These are phyloP conservation scores for Coemansia sp. DNA, from an alignment of 192 early-diverging fungal genomes.

Conservation along the genomic window DNA sequence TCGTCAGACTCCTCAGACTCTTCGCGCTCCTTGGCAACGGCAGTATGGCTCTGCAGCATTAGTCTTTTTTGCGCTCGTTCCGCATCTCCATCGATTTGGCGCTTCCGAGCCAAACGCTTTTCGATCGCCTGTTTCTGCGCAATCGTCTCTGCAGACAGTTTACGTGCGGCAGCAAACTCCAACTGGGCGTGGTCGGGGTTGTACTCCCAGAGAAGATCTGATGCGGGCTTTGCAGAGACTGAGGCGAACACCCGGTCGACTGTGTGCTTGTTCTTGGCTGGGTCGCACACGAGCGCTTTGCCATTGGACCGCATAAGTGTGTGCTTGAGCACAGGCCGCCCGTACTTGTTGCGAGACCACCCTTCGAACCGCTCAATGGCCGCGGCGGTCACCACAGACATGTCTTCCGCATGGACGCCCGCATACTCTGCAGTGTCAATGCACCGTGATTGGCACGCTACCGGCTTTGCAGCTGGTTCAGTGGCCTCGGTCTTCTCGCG, in stretches of 20 bases:
- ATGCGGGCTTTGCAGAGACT: slow-evolving; percentile 10
- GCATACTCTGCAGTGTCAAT: slow-evolving; percentile 13
- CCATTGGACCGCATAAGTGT: slow-evolving; percentile 59
- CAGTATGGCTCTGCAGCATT: not conserved
- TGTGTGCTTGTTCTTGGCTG: slow-evolving; percentile 65
- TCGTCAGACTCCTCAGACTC: not conserved
- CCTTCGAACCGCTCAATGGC: slow-evolving; percentile 63
- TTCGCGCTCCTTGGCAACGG: not conserved
- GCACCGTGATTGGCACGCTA: slow-evolving; percentile 27
- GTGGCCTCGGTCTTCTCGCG: slow-evolving; percentile 51
- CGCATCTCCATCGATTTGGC: not conserved
- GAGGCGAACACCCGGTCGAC: slow-evolving; percentile 56
- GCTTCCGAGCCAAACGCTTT: slow-evolving; percentile 12
- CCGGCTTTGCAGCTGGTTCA: not conserved
- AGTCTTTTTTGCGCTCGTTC: not conserved
- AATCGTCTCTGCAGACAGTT: slow-evolving; percentile 16
- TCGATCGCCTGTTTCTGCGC: slow-evolving; percentile 5
- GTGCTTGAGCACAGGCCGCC: slow-evolving; percentile 70
- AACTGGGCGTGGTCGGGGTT: slow-evolving; percentile 8
- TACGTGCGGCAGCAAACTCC: slow-evolving; percentile 28
- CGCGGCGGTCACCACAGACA: slow-evolving; percentile 69
- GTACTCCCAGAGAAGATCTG: slow-evolving; percentile 49
- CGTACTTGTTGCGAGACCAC: slow-evolving; percentile 71
- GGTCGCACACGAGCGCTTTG: slow-evolving; percentile 65
- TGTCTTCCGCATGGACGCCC: slow-evolving; percentile 60